These are phyloP conservation scores for Lachnellula suecica DNA, from an alignment of 2,329 filamentous ascomycete species.

Conservation along the genomic window DNA sequence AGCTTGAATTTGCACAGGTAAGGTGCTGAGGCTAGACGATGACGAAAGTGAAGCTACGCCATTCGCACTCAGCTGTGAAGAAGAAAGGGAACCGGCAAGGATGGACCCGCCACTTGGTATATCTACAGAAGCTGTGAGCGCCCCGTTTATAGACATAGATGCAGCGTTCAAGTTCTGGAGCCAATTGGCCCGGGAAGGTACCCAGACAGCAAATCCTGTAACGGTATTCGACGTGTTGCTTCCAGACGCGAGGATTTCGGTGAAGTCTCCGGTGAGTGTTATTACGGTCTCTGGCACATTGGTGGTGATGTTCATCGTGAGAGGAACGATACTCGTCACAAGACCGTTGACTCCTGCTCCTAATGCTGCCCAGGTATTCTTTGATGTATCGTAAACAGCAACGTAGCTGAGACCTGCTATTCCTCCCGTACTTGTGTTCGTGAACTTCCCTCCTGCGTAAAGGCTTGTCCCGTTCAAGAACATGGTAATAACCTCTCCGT, in stretches of 20 bases:
- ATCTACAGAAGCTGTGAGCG: constrained; percentile 69
- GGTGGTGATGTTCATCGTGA: constrained; percentile 75
- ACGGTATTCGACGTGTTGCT: constrained; percentile 60
- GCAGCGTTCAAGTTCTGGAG: constrained; percentile 71
- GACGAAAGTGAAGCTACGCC: constrained; percentile 67
- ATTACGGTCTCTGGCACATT: constrained; percentile 71
- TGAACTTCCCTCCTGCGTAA: constrained; percentile 85
- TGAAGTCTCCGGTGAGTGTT: constrained; percentile 79
- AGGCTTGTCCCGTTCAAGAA: constrained; percentile 62
- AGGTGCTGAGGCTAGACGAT: constrained; percentile 47
- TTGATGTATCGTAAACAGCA: constrained; percentile 70
- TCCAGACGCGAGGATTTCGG: constrained; percentile 66
- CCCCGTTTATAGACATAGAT: constrained; percentile 67
- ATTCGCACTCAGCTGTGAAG: constrained; percentile 69
- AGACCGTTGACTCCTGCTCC: constrained; percentile 83
- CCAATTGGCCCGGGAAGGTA: constrained; percentile 84
- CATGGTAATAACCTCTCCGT: constrained; percentile 74
- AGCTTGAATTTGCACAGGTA: constrained; percentile 56
- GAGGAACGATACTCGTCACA: constrained; percentile 72
- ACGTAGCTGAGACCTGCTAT: constrained; percentile 70
- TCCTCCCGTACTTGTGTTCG: constrained; percentile 63
- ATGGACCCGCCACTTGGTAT: constrained; percentile 61
- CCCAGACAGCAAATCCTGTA: constrained; percentile 85
- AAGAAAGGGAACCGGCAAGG: constrained; percentile 81
- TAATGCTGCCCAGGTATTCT: constrained; percentile 72